Base-by-base conservation (phyloP, 139 green algal genomes). In the Edaphochlamys debaryana region DNA sequence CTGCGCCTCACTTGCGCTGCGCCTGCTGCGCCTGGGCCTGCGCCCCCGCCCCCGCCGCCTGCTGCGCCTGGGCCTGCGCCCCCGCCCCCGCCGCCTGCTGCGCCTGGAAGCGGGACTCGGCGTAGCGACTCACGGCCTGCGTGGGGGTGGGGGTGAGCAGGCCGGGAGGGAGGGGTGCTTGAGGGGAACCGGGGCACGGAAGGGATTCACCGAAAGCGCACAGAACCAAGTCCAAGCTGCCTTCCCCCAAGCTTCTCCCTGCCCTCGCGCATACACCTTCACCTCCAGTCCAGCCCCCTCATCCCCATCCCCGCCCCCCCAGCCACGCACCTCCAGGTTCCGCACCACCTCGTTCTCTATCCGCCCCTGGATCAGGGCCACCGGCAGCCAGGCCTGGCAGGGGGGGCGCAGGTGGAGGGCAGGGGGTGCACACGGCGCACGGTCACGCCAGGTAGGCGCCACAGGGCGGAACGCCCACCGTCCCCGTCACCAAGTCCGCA, bases 271-370 rank as follows among this genome's bases (percentile, higher is more conserved):
- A 9, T 17, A 4, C 6, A 5, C 29, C 19, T 6, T 4, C 69
- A 63, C 41, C 36, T 81, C 23, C 30, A 34, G 25, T 80, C 92
- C 84, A 36, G 36, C 30, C 19, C 48, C 27, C 8, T 6, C 67
- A 25, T 27, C 40, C 40, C 86, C 81, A 42, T 96, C 78, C 20
- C 41, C 25, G 27, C 79, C 50, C 3, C 96, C 90, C n/a, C n/a
- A n/a, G n/a, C n/a, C n/a, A n/a, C n/a, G n/a, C 29, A 93, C 93
- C 11, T 80, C 74, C 66, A 97, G 78, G 83, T 97, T 97, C 22
- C 73, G 86, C 1, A 79, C 29, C 29, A 95, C 90, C 82, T 97
- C 94, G 22, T 75, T 85, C 37, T 89, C 75, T 37, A 97, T 94
- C 23, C 93, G 84, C 34, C 79, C 73, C 63, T 96, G 89, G 37